Percentiles rank a stretch among this genome's conserved stretches.
These are phyloP conservation scores for Saksenaea oblongispora DNA, from an alignment of 371 early-diverging fungal species.

Conservation along the genomic window DNA sequence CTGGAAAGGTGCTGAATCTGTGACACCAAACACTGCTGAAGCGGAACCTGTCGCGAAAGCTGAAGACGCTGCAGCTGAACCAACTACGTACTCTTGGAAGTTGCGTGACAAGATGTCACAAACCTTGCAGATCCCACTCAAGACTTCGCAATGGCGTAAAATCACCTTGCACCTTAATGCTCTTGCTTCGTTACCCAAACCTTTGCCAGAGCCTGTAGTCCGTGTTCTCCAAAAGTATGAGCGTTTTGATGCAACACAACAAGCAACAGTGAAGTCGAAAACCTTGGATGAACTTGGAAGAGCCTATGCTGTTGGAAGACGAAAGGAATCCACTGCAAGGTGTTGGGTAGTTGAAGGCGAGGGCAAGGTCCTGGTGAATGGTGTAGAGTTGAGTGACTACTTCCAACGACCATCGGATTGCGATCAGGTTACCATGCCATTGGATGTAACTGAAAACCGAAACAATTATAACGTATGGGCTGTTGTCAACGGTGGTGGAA, in stretches of 20 bases:
- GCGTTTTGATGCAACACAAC: conserved; percentile 29
- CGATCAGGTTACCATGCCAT: conserved; percentile 75
- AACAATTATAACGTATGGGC: conserved; percentile 90
- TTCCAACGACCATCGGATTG: conserved; percentile 71
- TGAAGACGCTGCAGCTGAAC: conserved; percentile 8
- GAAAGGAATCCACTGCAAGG: conserved; percentile 84
- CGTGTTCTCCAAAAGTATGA: conserved; percentile 45
- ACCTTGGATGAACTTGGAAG: conserved; percentile 77
- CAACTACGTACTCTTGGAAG: conserved; percentile 52
- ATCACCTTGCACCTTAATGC: conserved; percentile 56
- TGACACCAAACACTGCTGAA: conserved; percentile 13
- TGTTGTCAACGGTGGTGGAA: conserved; percentile 86
- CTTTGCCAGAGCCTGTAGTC: conserved; percentile 50
- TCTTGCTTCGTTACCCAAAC: conserved; percentile 55
- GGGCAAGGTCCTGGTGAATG: conserved; percentile 83
- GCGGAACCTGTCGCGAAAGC: conserved; percentile 18
- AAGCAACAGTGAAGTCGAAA: conserved; percentile 32
- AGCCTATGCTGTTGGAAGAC: conserved; percentile 78
- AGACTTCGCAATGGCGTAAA: conserved; percentile 66
- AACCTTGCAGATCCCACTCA: conserved; percentile 57
- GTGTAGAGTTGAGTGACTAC: conserved; percentile 74
- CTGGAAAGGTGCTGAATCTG: conserved; percentile 17
- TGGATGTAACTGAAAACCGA: conserved; percentile 62
- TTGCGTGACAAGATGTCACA: conserved; percentile 56
- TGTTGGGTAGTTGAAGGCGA: conserved; percentile 83